Conservation (phyloP, 2,329 filamentous ascomycete species). For the Ophiognomonia clavigignenti-juglandacearum region DNA sequence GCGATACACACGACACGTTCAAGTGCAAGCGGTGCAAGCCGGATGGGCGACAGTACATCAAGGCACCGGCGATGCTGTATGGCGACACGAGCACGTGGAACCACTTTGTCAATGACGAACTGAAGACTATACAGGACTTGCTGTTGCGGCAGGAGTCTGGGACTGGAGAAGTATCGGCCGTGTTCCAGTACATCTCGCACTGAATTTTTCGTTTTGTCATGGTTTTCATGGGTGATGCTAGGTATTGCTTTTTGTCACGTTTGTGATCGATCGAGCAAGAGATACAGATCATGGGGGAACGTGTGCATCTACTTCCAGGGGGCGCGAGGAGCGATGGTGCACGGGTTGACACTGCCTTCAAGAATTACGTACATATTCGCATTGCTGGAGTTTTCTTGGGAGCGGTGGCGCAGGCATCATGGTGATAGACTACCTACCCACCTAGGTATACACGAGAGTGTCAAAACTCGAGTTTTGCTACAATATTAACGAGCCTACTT, state of each 20-base stretch:
- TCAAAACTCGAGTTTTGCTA: no score
- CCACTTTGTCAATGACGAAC: slow-evolving; percentile 79
- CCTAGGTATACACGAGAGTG: no score
- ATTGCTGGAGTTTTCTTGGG: slow-evolving; percentile 12
- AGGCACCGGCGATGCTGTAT: slow-evolving; percentile 91
- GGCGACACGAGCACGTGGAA: slow-evolving; percentile 99
- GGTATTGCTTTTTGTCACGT: neutral
- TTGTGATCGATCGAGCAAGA: neutral
- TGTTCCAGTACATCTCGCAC: slow-evolving; percentile 98
- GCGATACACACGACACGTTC: slow-evolving; percentile 97
- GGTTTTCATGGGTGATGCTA: no score
- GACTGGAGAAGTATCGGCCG: slow-evolving; percentile 79
- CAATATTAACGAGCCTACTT: no score
- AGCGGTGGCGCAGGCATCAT: neutral
- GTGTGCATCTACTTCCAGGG: neutral
- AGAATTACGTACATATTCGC: neutral
- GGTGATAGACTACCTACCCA: neutral
- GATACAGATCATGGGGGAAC: neutral
- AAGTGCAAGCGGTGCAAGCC: slow-evolving; percentile 94
- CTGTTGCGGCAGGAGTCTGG: slow-evolving; percentile 79
- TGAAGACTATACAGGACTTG: slow-evolving; percentile 85
- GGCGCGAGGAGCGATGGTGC: neutral
- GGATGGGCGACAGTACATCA: slow-evolving; percentile 81
- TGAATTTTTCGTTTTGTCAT: slow-evolving; percentile 21
- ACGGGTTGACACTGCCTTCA: slow-evolving; percentile 1